phyloP scores from a whole-genome alignment of 768 basidiomycete species.

The Lentinula guzmanii region DNA sequence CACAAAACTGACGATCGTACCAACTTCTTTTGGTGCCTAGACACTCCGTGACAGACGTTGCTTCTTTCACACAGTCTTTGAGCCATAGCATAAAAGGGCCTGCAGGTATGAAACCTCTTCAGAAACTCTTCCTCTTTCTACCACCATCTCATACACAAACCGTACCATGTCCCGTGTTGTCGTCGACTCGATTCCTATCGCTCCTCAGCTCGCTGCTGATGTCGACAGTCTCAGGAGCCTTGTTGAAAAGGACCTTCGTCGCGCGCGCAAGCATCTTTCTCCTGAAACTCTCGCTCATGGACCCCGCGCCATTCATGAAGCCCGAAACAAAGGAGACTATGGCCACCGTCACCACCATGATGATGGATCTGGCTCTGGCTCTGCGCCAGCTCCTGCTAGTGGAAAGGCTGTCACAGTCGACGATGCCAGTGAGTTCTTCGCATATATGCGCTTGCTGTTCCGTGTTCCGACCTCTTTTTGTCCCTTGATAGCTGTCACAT shows the following conservation, averaged over 20 bases:
- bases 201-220: neutral
- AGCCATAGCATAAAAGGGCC: neutral
- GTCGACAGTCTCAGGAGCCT: neutral
- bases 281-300: constrained; percentile 12
- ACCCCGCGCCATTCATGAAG: constrained; percentile 19
- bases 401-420: constrained; percentile 46
- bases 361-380: constrained; percentile 9
- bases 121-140: neutral
- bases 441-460: neutral
- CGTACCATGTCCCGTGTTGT: neutral
- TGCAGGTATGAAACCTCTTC: neutral
- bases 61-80: neutral
- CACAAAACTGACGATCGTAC: no score
- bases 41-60: neutral
- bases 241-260: neutral
- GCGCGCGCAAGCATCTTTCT: neutral
- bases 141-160: neutral
- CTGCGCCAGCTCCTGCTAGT: neutral
- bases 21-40: neutral
- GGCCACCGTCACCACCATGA: neutral
- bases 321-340: constrained; percentile 16
- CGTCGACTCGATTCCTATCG: neutral
- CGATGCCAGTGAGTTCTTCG: constrained; percentile 33
- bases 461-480: constrained; percentile 6
- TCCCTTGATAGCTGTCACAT: constrained; percentile 36